Base-by-base conservation (phyloP, 768 basidiomycete genomes). In the Kwoniella dejecticola region DNA sequence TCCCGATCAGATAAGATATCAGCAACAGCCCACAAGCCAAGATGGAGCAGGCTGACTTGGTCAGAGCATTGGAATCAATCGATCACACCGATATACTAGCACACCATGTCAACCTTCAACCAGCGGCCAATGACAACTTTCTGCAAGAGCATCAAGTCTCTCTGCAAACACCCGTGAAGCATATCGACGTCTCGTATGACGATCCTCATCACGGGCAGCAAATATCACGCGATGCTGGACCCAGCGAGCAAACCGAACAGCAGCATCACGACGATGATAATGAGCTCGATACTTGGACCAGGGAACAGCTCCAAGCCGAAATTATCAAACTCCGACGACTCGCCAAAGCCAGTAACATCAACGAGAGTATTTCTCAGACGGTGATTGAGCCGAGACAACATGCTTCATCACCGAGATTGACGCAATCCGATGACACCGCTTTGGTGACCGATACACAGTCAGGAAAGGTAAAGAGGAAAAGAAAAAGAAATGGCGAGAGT, bases 211-310 rank as follows among this genome's bases (percentile, higher is more conserved):
- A n/a, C n/a, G n/a, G n/a, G n/a, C n/a, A n/a, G n/a, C n/a, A n/a
- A n/a, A n/a, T n/a, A n/a, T n/a, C n/a, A n/a, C n/a, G n/a, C n/a
- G n/a, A n/a, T n/a, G n/a, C n/a, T n/a, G n/a, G n/a, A n/a, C n/a
- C n/a, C n/a, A n/a, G n/a, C n/a, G n/a, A n/a, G n/a, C n/a, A n/a
- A n/a, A n/a, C n/a, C n/a, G n/a, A n/a, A n/a, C 31, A 38, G 13
- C 4, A 15, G n/a, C 26, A n/a, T 17, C 36, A 13, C n/a, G 40
- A 56, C 8, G 52, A 57, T 29, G 31, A 11, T 19, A 40, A 31
- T 10, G 59, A 65, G 33, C 36, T 66, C 49, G 49, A 57, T 23
- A 47, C 42, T 10, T 68, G 67, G 67, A 64, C 58, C 8, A 46
- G 26, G 15, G 67, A 64, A 19, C 56, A 64, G 26, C 48, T 68